A percentile compares a stretch with the other conserved stretches of the same genome.
Conservation (phyloP, 192 early-diverging fungal genomes). For the Obelidium mucronatum region DNA sequence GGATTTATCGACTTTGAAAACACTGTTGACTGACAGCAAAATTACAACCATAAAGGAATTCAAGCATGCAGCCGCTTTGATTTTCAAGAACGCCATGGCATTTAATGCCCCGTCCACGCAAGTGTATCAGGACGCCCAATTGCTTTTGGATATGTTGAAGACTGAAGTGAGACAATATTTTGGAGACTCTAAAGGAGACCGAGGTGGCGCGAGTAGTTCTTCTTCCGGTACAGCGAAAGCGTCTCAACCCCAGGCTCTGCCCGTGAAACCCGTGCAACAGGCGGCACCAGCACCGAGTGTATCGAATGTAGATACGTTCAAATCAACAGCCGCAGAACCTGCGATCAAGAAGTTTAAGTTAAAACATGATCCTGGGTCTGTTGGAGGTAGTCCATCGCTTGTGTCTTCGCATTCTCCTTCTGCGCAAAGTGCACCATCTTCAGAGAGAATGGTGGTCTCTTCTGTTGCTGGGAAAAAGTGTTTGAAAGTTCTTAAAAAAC, state of each 20-base stretch:
- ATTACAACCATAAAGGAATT: constrained; percentile 71
- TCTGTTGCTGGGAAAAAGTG: constrained; percentile 29
- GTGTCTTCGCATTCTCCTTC: neutral
- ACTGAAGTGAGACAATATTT: constrained; percentile 6
- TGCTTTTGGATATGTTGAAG: constrained; percentile 49
- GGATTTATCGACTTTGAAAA: constrained; percentile 82
- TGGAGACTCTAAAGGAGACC: neutral
- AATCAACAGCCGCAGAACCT: constrained; percentile 1
- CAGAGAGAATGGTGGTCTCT: constrained; percentile 2
- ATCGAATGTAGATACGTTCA: neutral
- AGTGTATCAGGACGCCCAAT: constrained; percentile 69
- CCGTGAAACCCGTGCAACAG: neutral
- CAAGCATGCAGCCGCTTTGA: constrained; percentile 70
- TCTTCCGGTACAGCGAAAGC: neutral
- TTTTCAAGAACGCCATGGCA: constrained; percentile 51
- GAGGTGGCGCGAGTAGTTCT: neutral
- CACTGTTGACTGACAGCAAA: constrained; percentile 66
- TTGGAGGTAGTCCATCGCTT: neutral
- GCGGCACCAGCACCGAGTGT: neutral
- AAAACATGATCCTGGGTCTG: constrained; percentile 10
- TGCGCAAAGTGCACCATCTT: neutral
- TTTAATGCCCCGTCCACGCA: constrained; percentile 78
- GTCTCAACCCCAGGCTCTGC: neutral
- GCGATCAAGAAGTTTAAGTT: constrained; percentile 19
- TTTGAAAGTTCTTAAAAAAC: constrained; percentile 21